Evolutionary conservation across 83 land plant species (phyloP).

Genomic region (Picea mariana): DNA sequence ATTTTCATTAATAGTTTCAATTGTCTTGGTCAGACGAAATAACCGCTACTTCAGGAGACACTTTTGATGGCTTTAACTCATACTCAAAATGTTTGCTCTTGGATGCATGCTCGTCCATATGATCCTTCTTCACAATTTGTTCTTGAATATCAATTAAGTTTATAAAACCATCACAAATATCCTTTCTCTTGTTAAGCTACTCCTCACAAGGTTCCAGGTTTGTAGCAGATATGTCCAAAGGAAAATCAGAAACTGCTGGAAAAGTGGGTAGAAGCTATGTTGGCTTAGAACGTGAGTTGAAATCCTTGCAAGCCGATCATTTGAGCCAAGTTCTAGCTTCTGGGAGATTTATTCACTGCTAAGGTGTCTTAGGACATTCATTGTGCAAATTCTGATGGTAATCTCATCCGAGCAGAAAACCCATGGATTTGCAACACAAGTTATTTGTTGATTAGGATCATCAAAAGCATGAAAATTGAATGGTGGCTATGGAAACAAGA

Average conservation of each 20-base stretch:
- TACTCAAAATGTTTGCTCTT: too few species aligned
- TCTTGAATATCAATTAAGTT: too few species aligned
- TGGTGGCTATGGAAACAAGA: constrained; percentile 92
- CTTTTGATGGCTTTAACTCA: too few species aligned
- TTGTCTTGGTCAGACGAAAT: too few species aligned
- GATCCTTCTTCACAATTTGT: too few species aligned
- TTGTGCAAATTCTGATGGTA: constrained; percentile 70
- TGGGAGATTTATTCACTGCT: constrained; percentile 81
- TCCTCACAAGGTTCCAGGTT: too few species aligned
- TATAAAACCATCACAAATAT: too few species aligned
- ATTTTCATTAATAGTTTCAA: too few species aligned
- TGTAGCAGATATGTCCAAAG: constrained; percentile 77
- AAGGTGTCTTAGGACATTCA: constrained; percentile 80
- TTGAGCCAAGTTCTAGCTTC: constrained; percentile 43
- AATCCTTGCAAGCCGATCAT: constrained; percentile 69
- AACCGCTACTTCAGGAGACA: too few species aligned
- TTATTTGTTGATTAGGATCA: constrained; percentile 66
- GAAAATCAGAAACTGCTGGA: constrained; percentile 68
- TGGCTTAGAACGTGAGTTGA: constrained; percentile 78
- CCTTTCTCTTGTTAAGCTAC: too few species aligned
- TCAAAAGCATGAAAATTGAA: constrained; percentile 46
- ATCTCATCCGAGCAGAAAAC: constrained; percentile 70
- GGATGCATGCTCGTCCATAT: too few species aligned
- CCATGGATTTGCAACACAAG: constrained; percentile 77
- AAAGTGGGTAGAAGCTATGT: constrained; percentile 92